These are phyloP conservation scores for Verticillium dahliae DNA, from an alignment of 2,329 filamentous ascomycete genomes.

Conservation along the genomic window DNA sequence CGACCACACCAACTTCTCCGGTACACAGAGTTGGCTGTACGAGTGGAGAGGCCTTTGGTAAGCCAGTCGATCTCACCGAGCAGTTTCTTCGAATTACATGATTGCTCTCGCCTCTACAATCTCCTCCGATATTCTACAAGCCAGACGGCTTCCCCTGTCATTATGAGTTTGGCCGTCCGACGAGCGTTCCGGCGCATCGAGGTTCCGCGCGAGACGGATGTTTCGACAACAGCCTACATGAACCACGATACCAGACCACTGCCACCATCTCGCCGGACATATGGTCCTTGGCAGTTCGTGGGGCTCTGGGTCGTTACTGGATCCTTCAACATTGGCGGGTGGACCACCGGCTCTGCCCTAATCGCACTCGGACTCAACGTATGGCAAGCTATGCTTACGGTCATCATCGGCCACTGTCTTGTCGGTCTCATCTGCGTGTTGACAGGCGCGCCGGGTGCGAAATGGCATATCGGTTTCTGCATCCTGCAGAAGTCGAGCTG, in stretches of 20 bases:
- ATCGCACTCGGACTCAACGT: conserved; percentile 20
- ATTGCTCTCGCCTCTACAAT: background rate
- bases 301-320: conserved; percentile 24
- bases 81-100: background rate
- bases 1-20: background rate
- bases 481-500: conserved; percentile 18
- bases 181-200: conserved; percentile 13
- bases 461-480: conserved; percentile 20
- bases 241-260: conserved; percentile 22
- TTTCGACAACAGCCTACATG: conserved; percentile 16
- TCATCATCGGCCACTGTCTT: conserved; percentile 15
- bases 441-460: conserved; percentile 18
- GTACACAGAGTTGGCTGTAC: too few species aligned
- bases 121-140: background rate
- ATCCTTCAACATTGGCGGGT: conserved; percentile 25
- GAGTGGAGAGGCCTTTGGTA: too few species aligned
- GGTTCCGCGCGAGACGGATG: conserved; percentile 15
- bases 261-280: conserved; percentile 19
- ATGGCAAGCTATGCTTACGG: conserved; percentile 19
- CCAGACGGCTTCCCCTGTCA: background rate
- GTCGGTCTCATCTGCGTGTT: conserved; percentile 18
- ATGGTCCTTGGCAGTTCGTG: conserved; percentile 24
- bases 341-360: conserved; percentile 21
- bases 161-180: conserved; percentile 2
- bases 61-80: too few species aligned